Evolutionary conservation across 306 rosid species (phyloP).

Genomic region (Prunus padus): DNA sequence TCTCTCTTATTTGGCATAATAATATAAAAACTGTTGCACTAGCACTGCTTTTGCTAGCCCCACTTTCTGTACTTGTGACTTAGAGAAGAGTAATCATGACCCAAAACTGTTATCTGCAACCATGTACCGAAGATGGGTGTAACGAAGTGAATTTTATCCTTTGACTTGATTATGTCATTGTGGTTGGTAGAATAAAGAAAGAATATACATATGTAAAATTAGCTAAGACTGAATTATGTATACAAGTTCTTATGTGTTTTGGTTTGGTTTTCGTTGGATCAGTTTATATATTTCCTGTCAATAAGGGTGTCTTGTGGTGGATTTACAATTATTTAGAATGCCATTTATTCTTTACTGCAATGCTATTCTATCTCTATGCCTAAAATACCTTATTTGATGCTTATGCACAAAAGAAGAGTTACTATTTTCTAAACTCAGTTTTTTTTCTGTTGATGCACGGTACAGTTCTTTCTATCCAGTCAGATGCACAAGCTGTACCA

Average conservation of each 20-base stretch:
- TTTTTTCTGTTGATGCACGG: constrained; percentile 27
- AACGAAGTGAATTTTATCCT: background rate
- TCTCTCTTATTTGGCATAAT: background rate
- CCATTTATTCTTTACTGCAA: background rate
- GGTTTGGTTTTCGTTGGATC: background rate
- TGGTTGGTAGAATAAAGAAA: background rate
- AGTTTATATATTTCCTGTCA: background rate
- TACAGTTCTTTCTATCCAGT: constrained; percentile 77
- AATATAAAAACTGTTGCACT: background rate
- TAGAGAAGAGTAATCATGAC: background rate
- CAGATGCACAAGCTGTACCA: constrained; percentile 47
- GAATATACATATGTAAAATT: background rate
- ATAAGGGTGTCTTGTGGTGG: background rate
- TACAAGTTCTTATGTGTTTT: background rate
- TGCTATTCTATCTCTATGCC: background rate
- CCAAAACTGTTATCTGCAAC: background rate
- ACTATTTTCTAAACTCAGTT: background rate
- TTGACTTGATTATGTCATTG: background rate
- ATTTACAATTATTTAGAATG: background rate
- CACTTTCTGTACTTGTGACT: background rate
- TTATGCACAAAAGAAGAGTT: background rate
- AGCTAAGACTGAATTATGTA: background rate
- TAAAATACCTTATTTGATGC: background rate
- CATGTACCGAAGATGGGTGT: background rate
- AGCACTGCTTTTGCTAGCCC: background rate